phyloP scores from a whole-genome alignment of 208 protist species.

The Acanthamoeba triangularis region DNA sequence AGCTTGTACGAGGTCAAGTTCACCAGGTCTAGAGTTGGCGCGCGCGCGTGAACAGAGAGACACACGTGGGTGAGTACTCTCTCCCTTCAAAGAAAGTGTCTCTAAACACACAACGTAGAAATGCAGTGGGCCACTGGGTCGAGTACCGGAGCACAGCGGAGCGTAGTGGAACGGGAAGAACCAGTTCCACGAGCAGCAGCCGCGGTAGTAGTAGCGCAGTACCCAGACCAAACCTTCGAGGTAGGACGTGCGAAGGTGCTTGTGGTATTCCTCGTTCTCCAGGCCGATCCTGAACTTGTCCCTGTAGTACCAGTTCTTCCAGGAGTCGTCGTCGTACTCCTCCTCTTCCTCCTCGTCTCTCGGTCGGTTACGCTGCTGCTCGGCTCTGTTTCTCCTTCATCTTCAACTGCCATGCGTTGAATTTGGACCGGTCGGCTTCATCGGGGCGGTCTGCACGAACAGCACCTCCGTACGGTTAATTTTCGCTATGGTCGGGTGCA shows the following conservation, averaged over 20 bases:
- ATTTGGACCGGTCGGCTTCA: conserved; percentile 36
- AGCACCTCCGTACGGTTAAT: too few species aligned
- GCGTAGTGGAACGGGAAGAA: conserved; percentile 91
- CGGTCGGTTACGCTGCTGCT: background rate
- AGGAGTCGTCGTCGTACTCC: conserved; percentile 78
- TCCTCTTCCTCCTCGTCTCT: conserved; percentile 64
- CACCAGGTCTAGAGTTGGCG: conserved; percentile 89
- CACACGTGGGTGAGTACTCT: too few species aligned
- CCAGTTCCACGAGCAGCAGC: conserved; percentile 89
- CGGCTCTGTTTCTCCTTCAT: conserved; percentile 63
- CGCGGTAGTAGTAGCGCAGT: conserved; percentile 91
- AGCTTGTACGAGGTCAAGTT: conserved; percentile 49
- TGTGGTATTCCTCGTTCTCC: conserved; percentile 79
- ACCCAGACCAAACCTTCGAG: conserved; percentile 91
- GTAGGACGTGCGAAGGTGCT: conserved; percentile 80
- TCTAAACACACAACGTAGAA: too few species aligned
- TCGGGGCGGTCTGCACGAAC: background rate
- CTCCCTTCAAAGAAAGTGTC: too few species aligned
- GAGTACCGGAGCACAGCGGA: conserved; percentile 85
- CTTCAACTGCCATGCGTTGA: conserved; percentile 40
- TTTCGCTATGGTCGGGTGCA: too few species aligned
- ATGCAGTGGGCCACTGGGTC: too few species aligned
- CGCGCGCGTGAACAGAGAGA: background rate
- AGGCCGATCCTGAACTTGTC: conserved; percentile 80
- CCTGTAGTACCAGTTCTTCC: conserved; percentile 83